Base-by-base conservation (phyloP, 1,139 yeast genomes). In the Geotrichum cucujoidarum region DNA sequence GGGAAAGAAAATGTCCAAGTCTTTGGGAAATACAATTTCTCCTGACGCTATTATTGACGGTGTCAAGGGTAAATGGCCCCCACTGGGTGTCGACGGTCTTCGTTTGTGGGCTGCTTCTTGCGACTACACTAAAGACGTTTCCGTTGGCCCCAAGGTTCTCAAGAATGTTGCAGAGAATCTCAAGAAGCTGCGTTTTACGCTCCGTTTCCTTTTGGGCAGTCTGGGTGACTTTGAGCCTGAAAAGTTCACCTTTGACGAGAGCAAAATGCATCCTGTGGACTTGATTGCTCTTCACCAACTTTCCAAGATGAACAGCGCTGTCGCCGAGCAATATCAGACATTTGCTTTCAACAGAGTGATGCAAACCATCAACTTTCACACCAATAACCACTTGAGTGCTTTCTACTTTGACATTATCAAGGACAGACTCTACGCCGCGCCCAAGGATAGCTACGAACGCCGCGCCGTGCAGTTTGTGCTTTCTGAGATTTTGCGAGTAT, bases 1-100 rank as follows among this genome's bases (percentile, higher is more conserved):
- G 57, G 94, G 94, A 21, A 77, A 77, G 51, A 92, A 92, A 60
- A 92, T 92, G 98, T 89, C 97, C 1, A 92, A 92, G 62, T 87
- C 96, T 0, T 68, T 86, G 43, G 97, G 97, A 0, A 92, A 92
- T 58, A 81, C 81, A 0, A 77, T 90, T 34, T 66, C 77, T 1
- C 97, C 98, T 0, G 79, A 78, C 40, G 78, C 83, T 10, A 59
- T 71, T 16, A 78, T 90, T 38, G 69, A 76, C 43, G 96, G 96
- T 1, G 78, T 80, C 40, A 73, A 76, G 48, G 74, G 73, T 3
- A 61, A 64, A 13, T 66, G 82, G 21, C 89, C 89, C 1, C 73
- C 80, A n/a, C 69, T 90, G 27, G 98, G 98, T 5, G 78, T 88
- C 14, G 97, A 90, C 65, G 98, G 98, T 0, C 70, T 94, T 55